Base-by-base conservation (phyloP, 1,284 basidiomycete species). In the Melampsora americana region DNA sequence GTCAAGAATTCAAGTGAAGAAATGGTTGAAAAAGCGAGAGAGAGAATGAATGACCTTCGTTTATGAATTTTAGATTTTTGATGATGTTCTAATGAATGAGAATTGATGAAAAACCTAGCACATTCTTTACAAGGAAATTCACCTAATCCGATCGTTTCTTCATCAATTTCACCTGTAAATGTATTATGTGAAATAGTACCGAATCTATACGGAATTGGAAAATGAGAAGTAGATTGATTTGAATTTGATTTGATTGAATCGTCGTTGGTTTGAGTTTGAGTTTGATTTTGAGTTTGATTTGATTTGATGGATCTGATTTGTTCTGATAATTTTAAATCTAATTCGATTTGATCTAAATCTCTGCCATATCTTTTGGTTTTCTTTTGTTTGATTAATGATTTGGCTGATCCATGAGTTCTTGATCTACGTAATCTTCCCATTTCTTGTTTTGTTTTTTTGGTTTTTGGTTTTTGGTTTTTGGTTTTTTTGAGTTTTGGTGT, bases 351-450 rank as follows among this genome's bases (percentile, higher is more conserved):
- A 56, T 76, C 73, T 23, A 76, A 12, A 35, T 76, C 73, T 53
- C 73, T 18, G 16, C 53, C 48, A 23, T 69, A 69, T 44, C 66
- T 56, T 60, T 76, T 76, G 12, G 72, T 62, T 39, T 76, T 76
- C 12, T 66, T 50, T 30, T 32, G 26, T 56, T 76, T 76, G 39
- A 42, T 60, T 64, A 62, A 59, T 12, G 65, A 68, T 76, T 76
- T 76, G 39, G 73, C 73, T 30, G 73, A 76, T 35, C 73, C 60
- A 61, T 76, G 73, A 23, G 73, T 76, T 61, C 73, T 39, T 50
- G 65, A 67, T 62, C 73, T 42, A 48, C 73, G 32, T 2, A 76
- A 60, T 30, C 73, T 50, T 26, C 73, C 73, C 73, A 76, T 76
- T 16, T 62, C 20, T 9, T 16, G 20, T 48, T 48, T 48, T 48